A percentile compares a stretch with the other conserved stretches of the same genome.
phyloP scores from a whole-genome alignment of 2,329 filamentous ascomycete species.

The Setomelanomma holmii region DNA sequence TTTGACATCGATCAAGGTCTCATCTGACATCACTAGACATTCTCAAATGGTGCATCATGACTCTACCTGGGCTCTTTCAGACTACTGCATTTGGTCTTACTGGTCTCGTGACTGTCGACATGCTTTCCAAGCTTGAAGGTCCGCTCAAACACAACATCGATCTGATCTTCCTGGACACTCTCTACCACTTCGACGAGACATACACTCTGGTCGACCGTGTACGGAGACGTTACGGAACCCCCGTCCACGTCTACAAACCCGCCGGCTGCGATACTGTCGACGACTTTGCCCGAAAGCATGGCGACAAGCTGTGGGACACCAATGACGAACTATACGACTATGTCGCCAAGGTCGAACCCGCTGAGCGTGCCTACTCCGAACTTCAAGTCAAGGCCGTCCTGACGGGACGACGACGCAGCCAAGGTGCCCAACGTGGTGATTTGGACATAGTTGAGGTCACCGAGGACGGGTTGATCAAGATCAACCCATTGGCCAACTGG shows the following conservation, averaged over 20 bases:
- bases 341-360: constrained; percentile 96
- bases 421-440: constrained; percentile 89
- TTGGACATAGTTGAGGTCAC: constrained; percentile 93
- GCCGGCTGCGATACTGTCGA: constrained; percentile 73
- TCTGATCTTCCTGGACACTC: constrained; percentile 62
- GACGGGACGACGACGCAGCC: constrained; percentile 88
- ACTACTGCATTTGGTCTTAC: constrained; percentile 61
- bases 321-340: constrained; percentile 94
- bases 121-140: constrained; percentile 77
- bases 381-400: constrained; percentile 88
- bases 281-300: constrained; percentile 84
- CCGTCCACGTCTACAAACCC: constrained; percentile 89
- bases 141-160: constrained; percentile 62
- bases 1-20: background rate
- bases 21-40: constrained; percentile 66
- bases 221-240: constrained; percentile 75
- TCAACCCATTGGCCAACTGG: constrained; percentile 98
- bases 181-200: constrained; percentile 61
- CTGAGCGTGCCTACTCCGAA: constrained; percentile 86
- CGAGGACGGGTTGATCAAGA: constrained; percentile 90
- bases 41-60: constrained; percentile 87
- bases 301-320: constrained; percentile 81
- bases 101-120: constrained; percentile 61
- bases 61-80: constrained; percentile 82
- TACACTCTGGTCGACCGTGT: constrained; percentile 68